phyloP scores from a whole-genome alignment of 2,329 filamentous ascomycete species.

The Coleophoma crateriformis region DNA sequence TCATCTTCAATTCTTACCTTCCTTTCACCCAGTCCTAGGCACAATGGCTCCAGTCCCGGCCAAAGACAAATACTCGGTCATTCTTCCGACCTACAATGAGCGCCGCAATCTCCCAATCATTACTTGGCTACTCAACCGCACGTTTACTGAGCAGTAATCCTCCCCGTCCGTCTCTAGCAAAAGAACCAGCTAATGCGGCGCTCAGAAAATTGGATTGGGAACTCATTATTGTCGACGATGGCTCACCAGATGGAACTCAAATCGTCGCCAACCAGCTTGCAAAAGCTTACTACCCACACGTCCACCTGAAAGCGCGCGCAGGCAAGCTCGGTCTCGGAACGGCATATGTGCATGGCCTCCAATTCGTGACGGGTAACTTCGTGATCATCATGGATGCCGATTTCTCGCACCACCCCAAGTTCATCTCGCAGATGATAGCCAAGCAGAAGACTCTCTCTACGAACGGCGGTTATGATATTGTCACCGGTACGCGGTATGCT shows the following conservation, averaged over 20 bases:
- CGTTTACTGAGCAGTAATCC: conserved; percentile 74
- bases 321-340: conserved; percentile 49
- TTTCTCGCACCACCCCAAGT: conserved; percentile 98
- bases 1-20: background rate
- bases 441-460: conserved; percentile 54
- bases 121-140: conserved; percentile 87
- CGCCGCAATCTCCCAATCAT: conserved; percentile 95
- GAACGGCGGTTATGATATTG: conserved; percentile 81
- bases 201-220: conserved; percentile 89
- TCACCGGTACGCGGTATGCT: conserved; percentile 92
- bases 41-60: conserved; percentile 23
- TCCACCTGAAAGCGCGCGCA: conserved; percentile 79
- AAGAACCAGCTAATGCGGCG: background rate
- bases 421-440: conserved; percentile 90
- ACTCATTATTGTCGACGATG: conserved; percentile 96
- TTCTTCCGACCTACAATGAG: conserved; percentile 98
- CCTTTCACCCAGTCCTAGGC: background rate
- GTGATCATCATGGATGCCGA: conserved; percentile 99
- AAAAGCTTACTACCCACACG: conserved; percentile 73
- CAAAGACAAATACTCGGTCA: conserved; percentile 88
- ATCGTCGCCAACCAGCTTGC: conserved; percentile 86
- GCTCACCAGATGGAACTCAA: conserved; percentile 92
- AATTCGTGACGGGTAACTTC: conserved; percentile 87
- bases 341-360: conserved; percentile 39
- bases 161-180: background rate